These are phyloP conservation scores for Puccinia coronata DNA, from an alignment of 1,284 basidiomycete species.

Conservation along the genomic window DNA sequence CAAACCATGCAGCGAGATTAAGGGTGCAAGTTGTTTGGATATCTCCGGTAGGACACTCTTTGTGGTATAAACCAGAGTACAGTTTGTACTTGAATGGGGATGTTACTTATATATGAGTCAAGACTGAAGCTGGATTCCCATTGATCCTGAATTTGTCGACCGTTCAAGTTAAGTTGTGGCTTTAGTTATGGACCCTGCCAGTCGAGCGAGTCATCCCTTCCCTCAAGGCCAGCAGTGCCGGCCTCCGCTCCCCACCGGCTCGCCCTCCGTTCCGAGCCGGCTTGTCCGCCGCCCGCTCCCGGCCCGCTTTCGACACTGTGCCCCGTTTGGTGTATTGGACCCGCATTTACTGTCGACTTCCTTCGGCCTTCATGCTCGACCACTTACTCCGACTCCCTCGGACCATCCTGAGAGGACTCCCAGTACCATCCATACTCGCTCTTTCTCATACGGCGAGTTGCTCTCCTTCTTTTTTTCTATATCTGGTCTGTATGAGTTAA, in stretches of 20 bases:
- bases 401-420: not conserved
- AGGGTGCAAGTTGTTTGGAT: not conserved
- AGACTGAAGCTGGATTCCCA: not conserved
- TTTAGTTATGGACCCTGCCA: not conserved
- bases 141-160: too few relatives aligned
- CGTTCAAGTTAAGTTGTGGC: too few relatives aligned
- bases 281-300: not conserved
- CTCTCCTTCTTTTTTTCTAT: not conserved
- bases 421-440: not conserved
- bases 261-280: not conserved
- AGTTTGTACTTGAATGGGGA: not conserved
- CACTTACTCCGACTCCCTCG: not conserved
- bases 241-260: constrained; percentile 1
- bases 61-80: not conserved
- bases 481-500: not conserved
- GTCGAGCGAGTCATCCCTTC: not conserved
- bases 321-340: too few relatives aligned
- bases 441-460: not conserved
- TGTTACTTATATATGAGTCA: not conserved
- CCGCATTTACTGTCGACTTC: not conserved
- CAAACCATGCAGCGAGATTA: too few relatives aligned
- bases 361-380: not conserved
- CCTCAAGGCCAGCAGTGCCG: not conserved
- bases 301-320: not conserved
- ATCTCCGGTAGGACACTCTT: not conserved